A percentile compares a stretch with the other conserved stretches of the same genome.
These are phyloP conservation scores for Syzygium grande DNA, from an alignment of 345 rosid species.

Conservation along the genomic window DNA sequence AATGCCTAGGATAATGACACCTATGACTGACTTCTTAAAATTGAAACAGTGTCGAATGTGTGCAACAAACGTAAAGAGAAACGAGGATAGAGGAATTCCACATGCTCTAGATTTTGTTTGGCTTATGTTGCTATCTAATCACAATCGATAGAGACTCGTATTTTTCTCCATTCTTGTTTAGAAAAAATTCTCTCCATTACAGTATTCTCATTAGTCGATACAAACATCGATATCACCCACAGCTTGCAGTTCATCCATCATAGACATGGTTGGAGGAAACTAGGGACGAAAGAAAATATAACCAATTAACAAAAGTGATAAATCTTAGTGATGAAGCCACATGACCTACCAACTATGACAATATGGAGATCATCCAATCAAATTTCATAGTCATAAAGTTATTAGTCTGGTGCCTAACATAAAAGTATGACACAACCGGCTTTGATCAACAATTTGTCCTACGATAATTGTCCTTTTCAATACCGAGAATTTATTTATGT, in stretches of 20 bases:
- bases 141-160: neutral
- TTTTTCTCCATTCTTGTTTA: too few species aligned
- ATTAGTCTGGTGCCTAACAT: neutral
- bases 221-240: neutral
- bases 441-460: neutral
- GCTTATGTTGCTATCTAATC: neutral
- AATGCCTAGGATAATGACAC: neutral
- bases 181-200: neutral
- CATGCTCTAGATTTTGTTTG: neutral
- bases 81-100: neutral
- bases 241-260: neutral
- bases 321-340: neutral
- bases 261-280: neutral
- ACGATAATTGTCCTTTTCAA: neutral
- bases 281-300: neutral
- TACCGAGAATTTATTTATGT: neutral
- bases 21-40: neutral
- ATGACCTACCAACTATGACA: too few species aligned
- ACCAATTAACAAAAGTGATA: neutral
- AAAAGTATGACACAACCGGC: neutral
- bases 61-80: neutral
- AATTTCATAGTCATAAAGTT: neutral
- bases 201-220: neutral
- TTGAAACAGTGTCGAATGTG: neutral
- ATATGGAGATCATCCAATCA: neutral